Evolutionary conservation across 768 basidiomycete genomes (phyloP), one percentile per base, ranked within the genome.

Genomic region (Cubamyces lactineus): DNA sequence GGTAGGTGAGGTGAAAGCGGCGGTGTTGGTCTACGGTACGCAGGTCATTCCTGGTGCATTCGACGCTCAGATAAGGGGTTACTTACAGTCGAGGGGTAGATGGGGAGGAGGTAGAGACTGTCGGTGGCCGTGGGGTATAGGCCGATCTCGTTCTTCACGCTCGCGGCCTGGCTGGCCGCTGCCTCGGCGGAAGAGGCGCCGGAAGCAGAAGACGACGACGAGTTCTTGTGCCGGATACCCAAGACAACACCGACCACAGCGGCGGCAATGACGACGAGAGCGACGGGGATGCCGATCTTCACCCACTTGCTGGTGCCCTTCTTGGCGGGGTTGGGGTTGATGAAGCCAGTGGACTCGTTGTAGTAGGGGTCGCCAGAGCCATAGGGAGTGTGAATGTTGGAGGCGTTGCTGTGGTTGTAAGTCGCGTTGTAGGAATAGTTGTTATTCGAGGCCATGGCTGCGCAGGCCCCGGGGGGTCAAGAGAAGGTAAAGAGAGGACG

Each of bases 1-100:
- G 2, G 92, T 91, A 15, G 94, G 91, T 0, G 77, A 70, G 17
- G 84, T 82, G 73, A 86, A 94, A 9, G 82, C 84, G 30, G 88
- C 90, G 12, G 85, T 76, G 69, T 92, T 88, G 43, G 91, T 94
- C 90, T 94, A 66, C 21, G 3, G 28, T 23, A 47, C 19, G 58
- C 48, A 21, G 26, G n/a, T n/a, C 21, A 39, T 39, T 42, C 13
- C 53, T 28, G 23, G 17, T 19, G 39, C 21, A 15, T 57, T 19
- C 40, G 30, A 17, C 6, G 34, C 17, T 34, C 24, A 15, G 28
- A 56, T 57, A 46, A 30, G 48, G 19, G 17, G 24, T 59, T 23
- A 84, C 92, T 78, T 63, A 96, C 95, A 5, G 92, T 92, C 19
- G 92, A 88, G 6, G 94, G 92, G 72, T 96, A 96, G 26, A 95